These are phyloP conservation scores for Tolypocladium nubicola DNA, from an alignment of 2,329 filamentous ascomycete species.

Conservation along the genomic window DNA sequence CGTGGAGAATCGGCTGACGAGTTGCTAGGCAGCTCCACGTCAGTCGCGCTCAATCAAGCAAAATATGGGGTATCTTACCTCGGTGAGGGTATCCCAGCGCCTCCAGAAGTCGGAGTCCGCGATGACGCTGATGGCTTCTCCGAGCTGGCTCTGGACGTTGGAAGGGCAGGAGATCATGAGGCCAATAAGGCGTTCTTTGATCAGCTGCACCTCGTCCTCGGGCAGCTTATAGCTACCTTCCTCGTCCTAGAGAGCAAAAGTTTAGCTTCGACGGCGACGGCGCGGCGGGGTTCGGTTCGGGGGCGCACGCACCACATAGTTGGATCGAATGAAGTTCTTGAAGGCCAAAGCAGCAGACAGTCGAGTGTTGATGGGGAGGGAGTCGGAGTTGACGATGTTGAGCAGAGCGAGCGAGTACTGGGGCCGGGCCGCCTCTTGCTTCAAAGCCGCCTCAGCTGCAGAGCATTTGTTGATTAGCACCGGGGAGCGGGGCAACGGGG, in stretches of 20 bases:
- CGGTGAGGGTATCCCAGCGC: constrained; percentile 90
- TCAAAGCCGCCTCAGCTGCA: constrained; percentile 71
- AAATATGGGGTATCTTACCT: constrained; percentile 35
- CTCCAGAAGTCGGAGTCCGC: constrained; percentile 97
- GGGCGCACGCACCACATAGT: constrained; percentile 63
- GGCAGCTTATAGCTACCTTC: constrained; percentile 89
- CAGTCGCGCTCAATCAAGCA: background rate
- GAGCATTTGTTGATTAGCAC: constrained; percentile 23
- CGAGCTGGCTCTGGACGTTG: constrained; percentile 83
- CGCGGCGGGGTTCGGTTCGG: background rate
- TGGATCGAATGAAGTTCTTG: constrained; percentile 94
- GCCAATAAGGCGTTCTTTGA: constrained; percentile 91
- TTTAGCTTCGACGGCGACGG: constrained; percentile 6
- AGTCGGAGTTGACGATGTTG: constrained; percentile 73
- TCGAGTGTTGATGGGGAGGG: constrained; percentile 65
- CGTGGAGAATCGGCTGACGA: constrained; percentile 76
- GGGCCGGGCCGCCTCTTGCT: constrained; percentile 68
- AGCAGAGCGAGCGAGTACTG: constrained; percentile 83
- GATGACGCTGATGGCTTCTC: constrained; percentile 93
- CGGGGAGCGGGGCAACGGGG: constrained; percentile 15
- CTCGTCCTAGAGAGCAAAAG: constrained; percentile 52
- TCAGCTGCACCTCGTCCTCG: constrained; percentile 69
- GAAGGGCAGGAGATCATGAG: constrained; percentile 90
- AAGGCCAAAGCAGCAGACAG: constrained; percentile 87
- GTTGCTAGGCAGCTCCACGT: constrained; percentile 44